Base-by-base conservation (phyloP, 2,329 filamentous ascomycete species). In the Aureobasidium sp. region DNA sequence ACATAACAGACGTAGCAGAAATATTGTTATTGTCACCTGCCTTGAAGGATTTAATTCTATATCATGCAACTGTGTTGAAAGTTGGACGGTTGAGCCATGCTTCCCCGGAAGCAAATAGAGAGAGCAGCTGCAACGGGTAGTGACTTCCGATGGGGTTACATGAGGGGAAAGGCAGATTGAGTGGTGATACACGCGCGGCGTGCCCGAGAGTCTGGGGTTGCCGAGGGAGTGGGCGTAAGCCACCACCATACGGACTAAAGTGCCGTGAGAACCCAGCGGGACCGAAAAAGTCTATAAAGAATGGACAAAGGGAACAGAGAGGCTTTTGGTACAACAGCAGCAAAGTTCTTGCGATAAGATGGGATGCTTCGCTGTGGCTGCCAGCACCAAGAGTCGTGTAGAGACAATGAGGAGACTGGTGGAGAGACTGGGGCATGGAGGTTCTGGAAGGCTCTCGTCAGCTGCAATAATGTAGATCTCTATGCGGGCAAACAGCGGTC, bases 401-500 rank as follows among this genome's bases (percentile, higher is more conserved):
- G 52, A 42, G 37, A 23, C 23, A 26, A 23, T 37, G 34, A 37
- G 34, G 13, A 15, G 12, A 34, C 9, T 32, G 32, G 12, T 15
- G 26, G 52, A 29, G 52, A 32, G 52, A n/a, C 52, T 42, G 39
- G 27, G 51, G 53, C n/a, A 42, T 36, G 5, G 13, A 29, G 39
- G 53, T 57, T 57, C 53, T 57, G 53, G 53, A 57, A 46, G 53
- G 41, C 51, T 55, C 53, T 57, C 29, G 53, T 57, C 53, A 57
- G 53, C 53, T 57, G 53, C 53, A 46, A 36, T 41, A 57, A 55
- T 46, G 53, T 36, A 44, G 53, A 57, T 57, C 53, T 57, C 13
- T 48, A 17, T 44, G 39, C n/a, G 17, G n/a, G 2, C 23, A n/a
- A 17, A 13, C 10, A 29, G 53, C 39, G 53, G 53, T 57, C 53